Percentiles rank a stretch among this genome's conserved stretches.
phyloP scores from a whole-genome alignment of 169 alveolate genomes.

The Sarcocystis neurona region DNA sequence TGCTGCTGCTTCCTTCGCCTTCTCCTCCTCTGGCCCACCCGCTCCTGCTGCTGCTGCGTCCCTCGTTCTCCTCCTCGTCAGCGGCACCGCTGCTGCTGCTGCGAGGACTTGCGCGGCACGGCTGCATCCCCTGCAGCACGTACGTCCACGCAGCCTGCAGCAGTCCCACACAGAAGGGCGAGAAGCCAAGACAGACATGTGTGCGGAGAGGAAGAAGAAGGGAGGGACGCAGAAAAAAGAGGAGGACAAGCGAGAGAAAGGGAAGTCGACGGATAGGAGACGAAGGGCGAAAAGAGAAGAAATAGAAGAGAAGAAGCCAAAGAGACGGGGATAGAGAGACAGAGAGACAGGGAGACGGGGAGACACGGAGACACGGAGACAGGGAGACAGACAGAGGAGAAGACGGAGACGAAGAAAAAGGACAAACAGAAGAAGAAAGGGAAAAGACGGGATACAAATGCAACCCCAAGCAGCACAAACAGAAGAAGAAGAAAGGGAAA shows the following conservation, averaged over 20 bases:
- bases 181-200: neutral
- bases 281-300: neutral
- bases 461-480: too few species aligned
- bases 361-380: neutral
- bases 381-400: neutral
- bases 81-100: too few species aligned
- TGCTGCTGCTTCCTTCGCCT: too few species aligned
- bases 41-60: too few species aligned
- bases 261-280: neutral
- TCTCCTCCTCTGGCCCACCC: too few species aligned
- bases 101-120: too few species aligned
- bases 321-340: neutral
- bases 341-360: neutral
- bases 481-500: too few species aligned
- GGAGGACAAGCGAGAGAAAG: neutral
- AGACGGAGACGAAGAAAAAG: neutral
- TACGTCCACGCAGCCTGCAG: too few species aligned
- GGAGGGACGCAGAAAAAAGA: neutral
- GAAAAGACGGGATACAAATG: neutral
- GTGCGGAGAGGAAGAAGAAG: neutral
- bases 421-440: neutral
- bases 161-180: too few species aligned
- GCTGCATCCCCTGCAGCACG: too few species aligned
- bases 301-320: neutral
- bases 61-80: too few species aligned